Base-by-base conservation (phyloP, 352 stramenopile genomes). In the Globisporangium nagaii region DNA sequence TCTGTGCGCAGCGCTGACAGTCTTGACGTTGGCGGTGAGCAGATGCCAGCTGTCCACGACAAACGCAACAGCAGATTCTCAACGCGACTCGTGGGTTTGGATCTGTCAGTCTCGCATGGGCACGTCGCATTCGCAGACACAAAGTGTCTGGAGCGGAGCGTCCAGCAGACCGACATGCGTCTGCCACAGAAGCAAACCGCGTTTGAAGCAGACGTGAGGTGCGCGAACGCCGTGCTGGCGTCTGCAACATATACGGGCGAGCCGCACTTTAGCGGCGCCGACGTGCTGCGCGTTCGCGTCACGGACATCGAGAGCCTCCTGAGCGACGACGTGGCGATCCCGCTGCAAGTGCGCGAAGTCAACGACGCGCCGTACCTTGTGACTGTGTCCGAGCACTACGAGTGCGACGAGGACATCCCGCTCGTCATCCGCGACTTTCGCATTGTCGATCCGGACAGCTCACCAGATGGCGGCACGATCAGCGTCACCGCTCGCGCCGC, bases 291-390 rank as follows among this genome's bases (percentile, higher is more conserved):
- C 1, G 49, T 90, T n/a, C 50, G 41, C 24, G 60, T 83, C 9
- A 58, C 63, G 4, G 51, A 56, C 43, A 42, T 24, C n/a, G 24
- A n/a, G 37, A 54, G 17, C 15, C 15, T 13, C 22, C 32, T 37
- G 34, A 66, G 62, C 47, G 66, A 84, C 42, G 32, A 66, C 8
- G 71, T 58, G 1, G 53, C 40, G 22, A 50, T 90, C 22, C 78
- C 77, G 10, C 60, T 90, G 32, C n/a, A 68, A 2, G 52, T 91
- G 0, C 24, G 51, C 5, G 67, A 83, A 34, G 36, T 86, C 40
- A 93, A 93, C 46, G 81, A 91, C 49, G 81, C 78, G 3, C 83
- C 83, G n/a, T 90, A 55, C 55, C 83, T 64, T 40, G 56, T 27
- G 17, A 56, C 24, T 4, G 60, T 37, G 11, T 39, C 32, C 3